Percentiles rank a stretch among this genome's conserved stretches.
Conservation (phyloP, 345 rosid species). For the Gossypium bickii region DNA sequence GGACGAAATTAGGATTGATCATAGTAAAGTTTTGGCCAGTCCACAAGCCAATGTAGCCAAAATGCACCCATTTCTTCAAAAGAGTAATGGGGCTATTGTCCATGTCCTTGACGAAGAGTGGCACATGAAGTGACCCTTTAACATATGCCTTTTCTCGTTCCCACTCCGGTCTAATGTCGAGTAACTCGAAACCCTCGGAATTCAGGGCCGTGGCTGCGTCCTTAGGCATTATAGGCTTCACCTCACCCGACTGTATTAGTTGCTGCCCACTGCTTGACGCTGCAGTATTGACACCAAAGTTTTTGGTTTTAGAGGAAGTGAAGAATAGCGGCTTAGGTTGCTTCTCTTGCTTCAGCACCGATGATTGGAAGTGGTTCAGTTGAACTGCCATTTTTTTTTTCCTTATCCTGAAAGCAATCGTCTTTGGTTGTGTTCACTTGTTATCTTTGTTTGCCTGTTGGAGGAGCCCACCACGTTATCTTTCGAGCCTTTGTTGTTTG, state of each 20-base stretch:
- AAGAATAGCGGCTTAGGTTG: constrained; percentile 6
- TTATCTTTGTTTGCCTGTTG: background rate
- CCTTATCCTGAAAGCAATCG: constrained; percentile 13
- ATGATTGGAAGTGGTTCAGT: constrained; percentile 24
- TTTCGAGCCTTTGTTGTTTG: background rate
- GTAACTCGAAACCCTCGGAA: constrained; percentile 48
- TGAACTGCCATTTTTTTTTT: constrained; percentile 27
- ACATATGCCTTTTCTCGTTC: constrained; percentile 78
- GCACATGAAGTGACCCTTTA: constrained; percentile 68
- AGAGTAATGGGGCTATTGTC: constrained; percentile 67
- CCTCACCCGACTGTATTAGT: constrained; percentile 60
- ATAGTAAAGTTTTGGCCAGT: constrained; percentile 84
- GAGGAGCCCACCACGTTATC: background rate
- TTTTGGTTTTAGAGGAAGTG: constrained; percentile 16
- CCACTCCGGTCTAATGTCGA: constrained; percentile 84
- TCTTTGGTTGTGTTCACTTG: too few species aligned
- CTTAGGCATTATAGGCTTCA: constrained; percentile 50
- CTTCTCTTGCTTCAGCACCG: constrained; percentile 18
- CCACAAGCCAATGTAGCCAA: constrained; percentile 90
- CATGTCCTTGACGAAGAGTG: constrained; percentile 64
- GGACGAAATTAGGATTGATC: constrained; percentile 52
- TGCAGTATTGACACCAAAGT: constrained; percentile 24
- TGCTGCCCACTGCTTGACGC: constrained; percentile 30
- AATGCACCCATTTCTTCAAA: constrained; percentile 88
- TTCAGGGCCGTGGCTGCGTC: constrained; percentile 52